phyloP scores from a whole-genome alignment of 495 filamentous ascomycete genomes.

The Tuber umbilicatum region DNA sequence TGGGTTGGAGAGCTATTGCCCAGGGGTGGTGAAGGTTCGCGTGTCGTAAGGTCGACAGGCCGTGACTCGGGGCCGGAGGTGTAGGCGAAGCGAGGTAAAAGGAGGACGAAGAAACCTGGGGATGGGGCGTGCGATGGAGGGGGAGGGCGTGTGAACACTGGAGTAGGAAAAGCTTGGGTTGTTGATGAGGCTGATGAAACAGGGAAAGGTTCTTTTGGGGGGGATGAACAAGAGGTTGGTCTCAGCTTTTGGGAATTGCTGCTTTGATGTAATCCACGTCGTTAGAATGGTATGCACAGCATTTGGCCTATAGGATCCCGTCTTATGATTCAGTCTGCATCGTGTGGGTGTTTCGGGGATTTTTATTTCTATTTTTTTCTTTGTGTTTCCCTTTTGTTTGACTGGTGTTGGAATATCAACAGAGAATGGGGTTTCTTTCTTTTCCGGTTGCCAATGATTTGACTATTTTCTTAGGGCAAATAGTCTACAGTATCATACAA shows the following conservation, averaged over 20 bases:
- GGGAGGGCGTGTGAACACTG: background rate
- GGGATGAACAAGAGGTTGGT: background rate
- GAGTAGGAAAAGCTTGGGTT: background rate
- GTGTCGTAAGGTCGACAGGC: background rate
- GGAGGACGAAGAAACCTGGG: background rate
- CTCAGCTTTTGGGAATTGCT: background rate
- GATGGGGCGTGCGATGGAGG: background rate
- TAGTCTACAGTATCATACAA: background rate
- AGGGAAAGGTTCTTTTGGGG: background rate
- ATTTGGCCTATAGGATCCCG: background rate
- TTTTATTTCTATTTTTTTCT: background rate
- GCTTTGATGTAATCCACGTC: background rate
- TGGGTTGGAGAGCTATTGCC: background rate
- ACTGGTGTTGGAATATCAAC: background rate
- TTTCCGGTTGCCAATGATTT: background rate
- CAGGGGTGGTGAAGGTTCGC: background rate
- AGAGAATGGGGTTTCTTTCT: background rate
- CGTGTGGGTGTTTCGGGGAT: background rate
- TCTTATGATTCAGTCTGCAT: background rate
- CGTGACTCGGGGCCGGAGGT: background rate
- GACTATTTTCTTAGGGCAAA: background rate
- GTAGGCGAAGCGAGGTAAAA: background rate
- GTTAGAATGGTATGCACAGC: background rate
- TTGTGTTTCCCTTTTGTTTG: constrained; percentile 1
- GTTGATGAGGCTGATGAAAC: background rate